Percentiles rank a stretch among this genome's conserved stretches.
These are phyloP conservation scores for Deuterostichococcus epilithicus DNA, from an alignment of 139 green algal genomes.

Conservation along the genomic window DNA sequence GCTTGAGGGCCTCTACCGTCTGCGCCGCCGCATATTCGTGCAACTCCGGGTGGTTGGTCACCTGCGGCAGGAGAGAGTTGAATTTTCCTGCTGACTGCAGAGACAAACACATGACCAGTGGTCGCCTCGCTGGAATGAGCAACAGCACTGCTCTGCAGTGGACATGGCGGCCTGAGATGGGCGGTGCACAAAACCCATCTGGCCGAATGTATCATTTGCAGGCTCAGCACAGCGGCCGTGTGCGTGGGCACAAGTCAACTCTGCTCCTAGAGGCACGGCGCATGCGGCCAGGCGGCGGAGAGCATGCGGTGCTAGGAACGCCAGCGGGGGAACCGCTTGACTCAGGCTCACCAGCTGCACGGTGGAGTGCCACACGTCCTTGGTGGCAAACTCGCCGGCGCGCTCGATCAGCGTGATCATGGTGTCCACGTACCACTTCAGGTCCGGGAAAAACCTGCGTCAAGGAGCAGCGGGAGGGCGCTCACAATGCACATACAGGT, in stretches of 20 bases:
- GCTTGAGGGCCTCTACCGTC: conserved; percentile 58
- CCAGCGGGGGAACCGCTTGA: too few species aligned
- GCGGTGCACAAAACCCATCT: too few species aligned
- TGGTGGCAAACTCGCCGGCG: conserved; percentile 85
- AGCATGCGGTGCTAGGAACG: too few species aligned
- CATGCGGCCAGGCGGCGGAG: too few species aligned
- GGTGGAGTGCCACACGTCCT: conserved; percentile 93
- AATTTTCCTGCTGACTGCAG: too few species aligned
- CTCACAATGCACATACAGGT: not conserved
- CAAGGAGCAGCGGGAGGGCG: too few species aligned
- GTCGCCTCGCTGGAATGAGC: not conserved
- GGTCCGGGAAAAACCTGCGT: conserved; percentile 41
- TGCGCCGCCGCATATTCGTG: conserved; percentile 75
- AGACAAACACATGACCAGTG: too few species aligned
- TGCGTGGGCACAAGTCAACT: too few species aligned
- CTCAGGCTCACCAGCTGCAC: conserved; percentile 64
- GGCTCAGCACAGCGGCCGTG: too few species aligned
- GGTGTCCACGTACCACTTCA: conserved; percentile 88
- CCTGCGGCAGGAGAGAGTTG: not conserved
- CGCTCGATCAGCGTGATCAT: conserved; percentile 88
- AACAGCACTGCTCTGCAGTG: not conserved
- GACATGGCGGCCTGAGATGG: too few species aligned
- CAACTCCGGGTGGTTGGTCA: conserved; percentile 88
- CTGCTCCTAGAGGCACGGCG: too few species aligned
- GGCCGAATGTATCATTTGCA: too few species aligned